phyloP scores from a whole-genome alignment of 2,329 filamentous ascomycete species.

The Alternaria dauci region DNA sequence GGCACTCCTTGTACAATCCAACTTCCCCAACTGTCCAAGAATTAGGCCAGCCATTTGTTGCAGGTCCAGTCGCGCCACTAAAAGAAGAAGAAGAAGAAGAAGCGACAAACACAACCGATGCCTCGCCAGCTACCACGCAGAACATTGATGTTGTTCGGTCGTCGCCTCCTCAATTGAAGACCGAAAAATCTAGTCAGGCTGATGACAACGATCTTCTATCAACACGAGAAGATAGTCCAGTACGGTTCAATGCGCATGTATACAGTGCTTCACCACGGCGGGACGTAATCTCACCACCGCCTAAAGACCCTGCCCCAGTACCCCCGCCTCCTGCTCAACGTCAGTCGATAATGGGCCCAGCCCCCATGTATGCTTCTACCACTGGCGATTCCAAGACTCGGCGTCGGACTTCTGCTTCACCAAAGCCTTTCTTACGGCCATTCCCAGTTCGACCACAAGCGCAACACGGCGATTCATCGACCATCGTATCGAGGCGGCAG shows the following conservation, averaged over 20 bases:
- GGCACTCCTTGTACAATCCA: conserved; percentile 44
- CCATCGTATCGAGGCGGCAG: conserved; percentile 40
- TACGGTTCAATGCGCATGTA: conserved; percentile 35
- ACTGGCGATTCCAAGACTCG: conserved; percentile 21
- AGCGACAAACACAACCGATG: neutral
- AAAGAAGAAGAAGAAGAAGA: neutral
- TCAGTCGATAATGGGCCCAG: conserved; percentile 34
- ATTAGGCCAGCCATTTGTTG: conserved; percentile 14
- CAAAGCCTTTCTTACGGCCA: conserved; percentile 49
- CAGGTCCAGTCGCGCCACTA: neutral
- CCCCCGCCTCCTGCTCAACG: conserved; percentile 36
- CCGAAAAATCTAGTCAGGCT: neutral
- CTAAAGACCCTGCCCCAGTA: conserved; percentile 34
- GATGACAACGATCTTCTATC: conserved; percentile 10
- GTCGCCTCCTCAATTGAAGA: conserved; percentile 5
- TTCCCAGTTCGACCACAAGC: conserved; percentile 47
- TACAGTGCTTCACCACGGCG: conserved; percentile 39
- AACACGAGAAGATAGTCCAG: conserved; percentile 29
- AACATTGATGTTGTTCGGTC: conserved; percentile 16
- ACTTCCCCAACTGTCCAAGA: conserved; percentile 34
- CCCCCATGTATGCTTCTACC: conserved; percentile 15
- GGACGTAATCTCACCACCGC: conserved; percentile 41
- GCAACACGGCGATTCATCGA: conserved; percentile 37
- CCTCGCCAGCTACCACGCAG: conserved; percentile 14
- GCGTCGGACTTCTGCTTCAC: conserved; percentile 42